phyloP scores from a whole-genome alignment of 768 basidiomycete genomes.

The Rhodotorula diobovata region DNA sequence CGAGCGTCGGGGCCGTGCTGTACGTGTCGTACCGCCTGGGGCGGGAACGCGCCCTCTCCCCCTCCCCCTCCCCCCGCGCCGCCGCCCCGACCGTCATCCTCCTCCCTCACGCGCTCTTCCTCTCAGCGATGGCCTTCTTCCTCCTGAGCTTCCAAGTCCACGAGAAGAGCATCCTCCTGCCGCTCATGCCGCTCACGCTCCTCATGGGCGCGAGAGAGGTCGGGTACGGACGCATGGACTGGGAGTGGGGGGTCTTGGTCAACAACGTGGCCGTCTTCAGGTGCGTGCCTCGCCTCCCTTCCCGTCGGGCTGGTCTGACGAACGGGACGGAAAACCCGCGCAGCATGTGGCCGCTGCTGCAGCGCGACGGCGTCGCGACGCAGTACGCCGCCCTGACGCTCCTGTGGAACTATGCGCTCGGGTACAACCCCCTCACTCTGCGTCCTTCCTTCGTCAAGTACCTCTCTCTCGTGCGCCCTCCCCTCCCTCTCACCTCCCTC shows the following conservation, averaged over 20 bases:
- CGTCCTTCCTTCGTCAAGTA: slow-evolving; percentile 53
- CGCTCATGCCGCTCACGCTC: slow-evolving; percentile 76
- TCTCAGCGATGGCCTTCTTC: slow-evolving; percentile 85
- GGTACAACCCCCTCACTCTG: slow-evolving; percentile 61
- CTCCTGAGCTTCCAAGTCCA: slow-evolving; percentile 95
- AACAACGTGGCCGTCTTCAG: slow-evolving; percentile 86
- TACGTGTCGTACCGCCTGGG: slow-evolving; percentile 20
- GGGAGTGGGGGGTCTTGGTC: slow-evolving; percentile 66
- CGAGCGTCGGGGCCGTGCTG: slow-evolving; percentile 45
- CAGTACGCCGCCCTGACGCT: slow-evolving; percentile 66
- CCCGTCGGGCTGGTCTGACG: neutral
- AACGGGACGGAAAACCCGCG: neutral
- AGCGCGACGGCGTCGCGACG: slow-evolving; percentile 67
- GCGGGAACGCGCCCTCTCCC: neutral
- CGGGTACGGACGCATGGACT: slow-evolving; percentile 54
- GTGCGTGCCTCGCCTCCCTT: slow-evolving; percentile 51
- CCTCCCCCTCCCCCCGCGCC: neutral
- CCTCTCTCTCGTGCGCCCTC: slow-evolving; percentile 38
- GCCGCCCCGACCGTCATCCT: slow-evolving; percentile 61
- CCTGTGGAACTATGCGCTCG: slow-evolving; percentile 78
- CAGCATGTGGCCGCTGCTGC: slow-evolving; percentile 89
- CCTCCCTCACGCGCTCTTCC: slow-evolving; percentile 73
- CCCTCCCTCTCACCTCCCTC: slow-evolving; percentile 5
- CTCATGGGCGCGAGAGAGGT: slow-evolving; percentile 54
- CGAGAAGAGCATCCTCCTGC: slow-evolving; percentile 84